A percentile compares a stretch with the other conserved stretches of the same genome.
phyloP scores from a whole-genome alignment of 176 grass and related monocot genomes.

The Sorghum bicolor region Sorghum_bicolor_NCBIv3 NC_012871.2:71234501-71235000 shows the following conservation, averaged over 20 bases:
- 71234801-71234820: too few species aligned
- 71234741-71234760: conserved; percentile 13
- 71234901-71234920: background rate
- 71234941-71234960: too few species aligned
- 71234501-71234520: conserved; percentile 32
- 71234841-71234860: background rate
- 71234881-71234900: background rate
- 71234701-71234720: background rate
- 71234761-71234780: conserved; percentile 13
- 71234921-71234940: background rate
- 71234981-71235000: too few species aligned
- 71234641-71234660: background rate
- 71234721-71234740: background rate
- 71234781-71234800: conserved; percentile 1
- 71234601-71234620: background rate
- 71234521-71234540: background rate
- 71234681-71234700: background rate
- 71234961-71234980: too few species aligned
- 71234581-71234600: background rate
- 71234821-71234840: background rate
- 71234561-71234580: background rate
- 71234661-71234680: background rate
- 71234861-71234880: background rate
- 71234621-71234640: background rate
- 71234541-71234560: background rate